phyloP scores from a whole-genome alignment of 192 early-diverging fungal genomes.

The Chytriomyces sp. region DNA sequence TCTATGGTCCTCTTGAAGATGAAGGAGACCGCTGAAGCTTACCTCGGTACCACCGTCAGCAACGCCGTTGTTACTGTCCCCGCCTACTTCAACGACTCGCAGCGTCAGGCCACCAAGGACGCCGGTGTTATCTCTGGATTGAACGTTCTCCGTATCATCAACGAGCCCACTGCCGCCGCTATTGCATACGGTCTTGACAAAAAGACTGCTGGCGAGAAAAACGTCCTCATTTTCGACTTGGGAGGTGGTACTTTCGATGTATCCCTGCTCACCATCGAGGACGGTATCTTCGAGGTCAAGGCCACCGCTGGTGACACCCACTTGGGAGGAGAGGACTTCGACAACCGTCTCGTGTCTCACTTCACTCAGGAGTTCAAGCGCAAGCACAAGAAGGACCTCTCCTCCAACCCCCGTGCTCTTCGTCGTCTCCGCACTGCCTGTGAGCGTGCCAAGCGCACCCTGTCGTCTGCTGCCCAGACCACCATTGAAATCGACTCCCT shows the following conservation, averaged over 20 bases:
- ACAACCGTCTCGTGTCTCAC: slow-evolving; percentile 97
- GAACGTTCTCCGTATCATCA: slow-evolving; percentile 99
- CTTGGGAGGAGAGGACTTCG: slow-evolving; percentile 99
- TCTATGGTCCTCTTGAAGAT: slow-evolving; percentile 98
- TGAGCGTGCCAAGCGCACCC: slow-evolving; percentile 97
- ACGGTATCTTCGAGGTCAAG: slow-evolving; percentile 98
- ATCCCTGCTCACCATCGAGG: slow-evolving; percentile 94
- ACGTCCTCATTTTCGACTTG: slow-evolving; percentile 97
- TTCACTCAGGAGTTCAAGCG: slow-evolving; percentile 96
- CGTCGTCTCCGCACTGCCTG: slow-evolving; percentile 96
- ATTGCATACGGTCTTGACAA: slow-evolving; percentile 99
- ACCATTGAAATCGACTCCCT: slow-evolving; percentile 96
- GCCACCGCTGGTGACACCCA: slow-evolving; percentile 99
- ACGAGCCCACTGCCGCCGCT: slow-evolving; percentile 99
- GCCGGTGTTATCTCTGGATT: slow-evolving; percentile 94
- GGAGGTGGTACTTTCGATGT: slow-evolving; percentile 99
- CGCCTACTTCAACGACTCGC: slow-evolving; percentile 98
- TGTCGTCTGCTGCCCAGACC: slow-evolving; percentile 92
- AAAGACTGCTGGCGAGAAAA: slow-evolving; percentile 85
- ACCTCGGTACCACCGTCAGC: slow-evolving; percentile 81
- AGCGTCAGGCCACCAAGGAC: slow-evolving; percentile 99
- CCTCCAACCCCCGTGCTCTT: slow-evolving; percentile 85
- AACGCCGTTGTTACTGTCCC: slow-evolving; percentile 98
- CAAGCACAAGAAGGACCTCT: slow-evolving; percentile 96
- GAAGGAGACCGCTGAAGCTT: slow-evolving; percentile 91